phyloP scores from a whole-genome alignment of 768 basidiomycete genomes.

The Lanmaoa rubissima region DNA sequence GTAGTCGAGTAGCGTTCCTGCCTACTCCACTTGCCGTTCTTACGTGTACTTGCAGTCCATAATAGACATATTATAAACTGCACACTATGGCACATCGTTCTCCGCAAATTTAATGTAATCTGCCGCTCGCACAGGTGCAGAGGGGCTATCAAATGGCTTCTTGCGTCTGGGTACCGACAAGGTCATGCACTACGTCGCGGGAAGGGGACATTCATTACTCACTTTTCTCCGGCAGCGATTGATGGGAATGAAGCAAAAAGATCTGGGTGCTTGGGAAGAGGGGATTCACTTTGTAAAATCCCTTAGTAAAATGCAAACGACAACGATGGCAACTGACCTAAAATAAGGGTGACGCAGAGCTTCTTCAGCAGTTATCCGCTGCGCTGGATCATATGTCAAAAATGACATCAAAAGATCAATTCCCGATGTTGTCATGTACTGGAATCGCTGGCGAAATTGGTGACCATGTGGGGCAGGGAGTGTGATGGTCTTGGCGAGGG shows the following conservation, averaged over 20 bases:
- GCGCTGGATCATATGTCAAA: conserved; percentile 85
- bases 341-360: conserved; percentile 93
- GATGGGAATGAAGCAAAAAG: conserved; percentile 96
- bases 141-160: conserved; percentile 76
- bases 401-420: conserved; percentile 80
- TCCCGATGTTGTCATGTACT: conserved; percentile 78
- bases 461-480: conserved; percentile 72
- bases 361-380: conserved; percentile 85
- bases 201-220: conserved; percentile 20
- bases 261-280: conserved; percentile 93
- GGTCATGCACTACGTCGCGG: conserved; percentile 1
- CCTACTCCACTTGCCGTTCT: neutral
- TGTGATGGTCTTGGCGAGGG: conserved; percentile 75
- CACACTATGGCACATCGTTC: conserved; percentile 43
- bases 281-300: conserved; percentile 67
- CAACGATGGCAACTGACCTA: conserved; percentile 43
- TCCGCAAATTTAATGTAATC: conserved; percentile 68
- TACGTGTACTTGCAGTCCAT: neutral
- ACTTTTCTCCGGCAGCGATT: conserved; percentile 95
- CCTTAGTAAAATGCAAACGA: conserved; percentile 1
- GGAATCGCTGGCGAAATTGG: conserved; percentile 84
- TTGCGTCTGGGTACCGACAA: conserved; percentile 51
- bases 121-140: conserved; percentile 71
- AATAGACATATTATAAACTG: neutral
- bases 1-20: conserved; percentile 2